Evolutionary conservation across 2,329 filamentous ascomycete genomes (phyloP).

Genomic region (Penicillium sp.): DNA sequence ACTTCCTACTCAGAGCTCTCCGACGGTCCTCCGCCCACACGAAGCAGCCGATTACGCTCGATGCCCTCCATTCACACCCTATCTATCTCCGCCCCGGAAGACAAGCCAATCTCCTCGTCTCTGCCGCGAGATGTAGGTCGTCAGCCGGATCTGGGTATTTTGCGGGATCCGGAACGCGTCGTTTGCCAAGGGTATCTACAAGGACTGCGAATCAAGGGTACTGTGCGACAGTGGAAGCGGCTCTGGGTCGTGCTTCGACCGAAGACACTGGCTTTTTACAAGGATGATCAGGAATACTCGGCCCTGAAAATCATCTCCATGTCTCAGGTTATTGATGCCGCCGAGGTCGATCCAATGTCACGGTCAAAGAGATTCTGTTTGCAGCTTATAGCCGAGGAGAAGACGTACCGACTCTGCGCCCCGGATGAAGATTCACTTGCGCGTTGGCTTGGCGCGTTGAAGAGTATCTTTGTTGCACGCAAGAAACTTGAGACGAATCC

Average conservation of each 20-base stretch:
- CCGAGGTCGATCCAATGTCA: conserved; percentile 87
- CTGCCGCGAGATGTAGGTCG: conserved; percentile 64
- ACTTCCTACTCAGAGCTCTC: conserved; percentile 88
- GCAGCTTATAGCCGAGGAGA: conserved; percentile 93
- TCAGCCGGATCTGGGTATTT: conserved; percentile 57
- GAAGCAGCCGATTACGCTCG: conserved; percentile 33
- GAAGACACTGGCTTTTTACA: conserved; percentile 85
- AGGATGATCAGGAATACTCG: conserved; percentile 88
- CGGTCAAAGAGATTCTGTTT: conserved; percentile 84
- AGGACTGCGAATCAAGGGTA: conserved; percentile 76
- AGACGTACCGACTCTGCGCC: conserved; percentile 76
- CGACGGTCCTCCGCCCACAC: conserved; percentile 52
- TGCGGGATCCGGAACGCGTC: conserved; percentile 80
- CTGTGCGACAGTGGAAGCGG: conserved; percentile 91
- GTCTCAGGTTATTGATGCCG: conserved; percentile 79
- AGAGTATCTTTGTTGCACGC: conserved; percentile 62
- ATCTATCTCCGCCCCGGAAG: conserved; percentile 31
- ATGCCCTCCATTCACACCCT: conserved; percentile 35
- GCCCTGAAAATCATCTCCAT: conserved; percentile 82
- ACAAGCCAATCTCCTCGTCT: conserved; percentile 34
- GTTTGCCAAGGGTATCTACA: conserved; percentile 91
- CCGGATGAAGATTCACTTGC: conserved; percentile 80
- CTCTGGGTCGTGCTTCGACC: conserved; percentile 90
- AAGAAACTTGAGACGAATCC: conserved; percentile 36
- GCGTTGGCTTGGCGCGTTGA: conserved; percentile 86